Evolutionary conservation across 192 early-diverging fungal genomes (phyloP), one percentile per base, ranked within the genome.

Genomic region (Backusella westeae): DNA sequence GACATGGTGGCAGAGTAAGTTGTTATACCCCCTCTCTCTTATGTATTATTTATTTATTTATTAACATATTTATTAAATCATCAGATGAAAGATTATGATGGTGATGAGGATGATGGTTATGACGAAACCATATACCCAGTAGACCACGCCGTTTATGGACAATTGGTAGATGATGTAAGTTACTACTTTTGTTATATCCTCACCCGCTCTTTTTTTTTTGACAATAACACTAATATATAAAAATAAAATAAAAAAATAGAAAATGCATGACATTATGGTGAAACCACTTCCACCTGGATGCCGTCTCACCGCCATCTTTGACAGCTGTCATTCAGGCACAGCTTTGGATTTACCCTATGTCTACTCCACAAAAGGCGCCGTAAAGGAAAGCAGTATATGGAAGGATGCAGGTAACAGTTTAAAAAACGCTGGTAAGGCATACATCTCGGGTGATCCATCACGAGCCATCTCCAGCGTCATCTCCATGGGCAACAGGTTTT

Each of bases 301-400:
- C 46, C 87, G 93, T 26, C 77, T 95, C 74, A 95, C 94, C 0
- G 94, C 90, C 0, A 91, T 95, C 52, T 94, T 93, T 79, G 94
- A 95, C 79, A 93, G 90, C 72, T 95, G 94, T 78, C 92, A 95
- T 75, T 94, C 93, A 21, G 94, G 92, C 34, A 90, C 94, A 7
- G 93, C 91, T 0, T 81, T 95, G 36, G 94, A 95, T 74, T 80
- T 95, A 53, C 93, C 94, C 1, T 95, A 89, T 74, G 85, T 89
- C 75, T 95, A 95, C 74, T 88, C 89, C 53, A 92, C 90, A n/a
- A 38, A 84, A 49, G 93, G 94, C 42, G 70, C 78, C 4, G 46
- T 89, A 26, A 89, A 89, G 29, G 86, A 89, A 21, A 36, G 67
- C 9, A 87, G 78, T 56, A 7, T 87, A 6, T 69, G 87, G 63